phyloP scores from a whole-genome alignment of 2,329 filamentous ascomycete species.

The Lasiodiplodia hormozganensis region DNA sequence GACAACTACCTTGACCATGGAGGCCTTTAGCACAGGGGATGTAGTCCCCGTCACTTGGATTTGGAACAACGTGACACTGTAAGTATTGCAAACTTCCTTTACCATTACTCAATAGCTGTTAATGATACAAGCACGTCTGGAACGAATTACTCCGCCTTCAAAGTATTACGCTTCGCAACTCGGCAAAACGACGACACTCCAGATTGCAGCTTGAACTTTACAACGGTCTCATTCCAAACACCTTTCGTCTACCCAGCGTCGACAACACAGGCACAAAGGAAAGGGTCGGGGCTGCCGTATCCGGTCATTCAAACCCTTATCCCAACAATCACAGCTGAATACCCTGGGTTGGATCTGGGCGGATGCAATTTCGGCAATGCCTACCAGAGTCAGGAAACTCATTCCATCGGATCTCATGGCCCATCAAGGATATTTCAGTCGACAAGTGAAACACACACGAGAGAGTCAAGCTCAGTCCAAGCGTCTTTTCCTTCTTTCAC shows the following conservation, averaged over 20 bases:
- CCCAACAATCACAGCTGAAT: not conserved
- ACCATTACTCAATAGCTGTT: not conserved
- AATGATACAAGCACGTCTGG: not conserved
- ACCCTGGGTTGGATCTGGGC: not conserved
- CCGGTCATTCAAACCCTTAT: not conserved
- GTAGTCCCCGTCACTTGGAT: no score
- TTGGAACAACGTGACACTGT: not conserved
- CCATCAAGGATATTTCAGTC: no score
- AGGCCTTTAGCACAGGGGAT: not conserved
- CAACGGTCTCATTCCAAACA: not conserved
- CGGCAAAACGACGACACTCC: not conserved
- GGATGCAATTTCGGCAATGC: not conserved
- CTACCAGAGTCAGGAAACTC: not conserved
- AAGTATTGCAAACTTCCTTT: no score
- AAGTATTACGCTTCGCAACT: not conserved
- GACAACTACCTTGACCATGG: not conserved
- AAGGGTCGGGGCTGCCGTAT: not conserved
- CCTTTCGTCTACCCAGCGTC: not conserved
- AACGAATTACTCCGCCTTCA: not conserved
- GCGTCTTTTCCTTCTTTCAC: no score
- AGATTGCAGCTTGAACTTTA: not conserved
- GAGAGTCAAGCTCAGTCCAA: no score
- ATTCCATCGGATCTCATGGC: not conserved
- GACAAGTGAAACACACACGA: no score
- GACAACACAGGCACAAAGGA: not conserved